Evolutionary conservation across 257 asterid species (phyloP), one percentile per base, ranked within the genome.

Genomic region (Solanum medicagineum): DNA sequence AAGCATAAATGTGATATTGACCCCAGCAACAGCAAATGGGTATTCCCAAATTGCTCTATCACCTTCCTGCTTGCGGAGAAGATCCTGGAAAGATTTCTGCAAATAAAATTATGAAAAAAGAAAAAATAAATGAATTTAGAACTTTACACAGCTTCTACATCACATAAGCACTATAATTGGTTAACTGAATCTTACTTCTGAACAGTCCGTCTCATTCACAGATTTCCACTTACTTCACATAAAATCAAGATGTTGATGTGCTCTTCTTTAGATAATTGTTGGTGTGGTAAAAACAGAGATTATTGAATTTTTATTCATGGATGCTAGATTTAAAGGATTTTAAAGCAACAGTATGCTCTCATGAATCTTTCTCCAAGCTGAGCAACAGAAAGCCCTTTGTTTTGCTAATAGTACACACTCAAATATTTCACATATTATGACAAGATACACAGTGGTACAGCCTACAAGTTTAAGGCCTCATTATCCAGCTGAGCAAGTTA

Each of bases 21-120:
- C 99, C 77, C 99, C 99, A 85, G 99, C 99, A 75, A 97, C 99
- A 88, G 99, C 99, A 88, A 97, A 97, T 51, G 99, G 99, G 88
- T 97, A 97, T 86, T 97, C 99, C 99, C 99, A 97, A 89, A 93
- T 54, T 68, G 98, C 98, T 54, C 99, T 89, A 70, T 97, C 94
- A 87, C 99, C 99, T 89, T 97, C 99, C 90, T 91, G 94, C 93
- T 97, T 97, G 85, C 88, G 90, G 87, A 97, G 99, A 88, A 97
- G 99, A 90, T 93, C 97, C 89, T 97, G 99, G 89, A 97, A 97
- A 11, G 99, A 94, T 91, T 90, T 94, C 99, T 97, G 92, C 83
- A 85, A 84, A 89, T 87, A 75, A 85, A 84, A 47, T 81, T 85
- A 86, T 44, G 73, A 88, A 81, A 62, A 85, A 40, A 84, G 56